Percentiles rank a stretch among this genome's conserved stretches.
phyloP scores from a whole-genome alignment of 1,139 yeast species.

The Magnusiomyces paraingens region DNA sequence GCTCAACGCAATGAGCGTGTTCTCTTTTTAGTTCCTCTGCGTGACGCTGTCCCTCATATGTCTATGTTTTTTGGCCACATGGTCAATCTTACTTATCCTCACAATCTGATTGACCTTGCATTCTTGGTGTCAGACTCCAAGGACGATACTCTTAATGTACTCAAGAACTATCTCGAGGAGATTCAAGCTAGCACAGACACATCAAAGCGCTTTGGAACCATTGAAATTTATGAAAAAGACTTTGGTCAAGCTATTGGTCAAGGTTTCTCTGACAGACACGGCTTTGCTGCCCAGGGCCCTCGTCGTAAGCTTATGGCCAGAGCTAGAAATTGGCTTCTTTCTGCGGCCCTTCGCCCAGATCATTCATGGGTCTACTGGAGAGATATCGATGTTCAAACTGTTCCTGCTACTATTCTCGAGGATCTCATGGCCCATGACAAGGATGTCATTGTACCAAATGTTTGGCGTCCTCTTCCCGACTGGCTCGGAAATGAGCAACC shows the following conservation, averaged over 20 bases:
- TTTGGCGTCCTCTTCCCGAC: slow-evolving; percentile 88
- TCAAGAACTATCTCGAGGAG: slow-evolving; percentile 40
- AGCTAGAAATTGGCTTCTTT: slow-evolving; percentile 63
- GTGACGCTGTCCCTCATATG: slow-evolving; percentile 64
- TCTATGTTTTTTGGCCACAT: slow-evolving; percentile 61
- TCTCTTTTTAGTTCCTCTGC: slow-evolving; percentile 57
- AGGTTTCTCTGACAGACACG: slow-evolving; percentile 78
- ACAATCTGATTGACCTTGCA: slow-evolving; percentile 56
- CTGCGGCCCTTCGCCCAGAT: slow-evolving; percentile 58
- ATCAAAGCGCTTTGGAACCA: slow-evolving; percentile 50
- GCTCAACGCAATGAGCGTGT: slow-evolving; percentile 50
- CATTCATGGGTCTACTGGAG: slow-evolving; percentile 80
- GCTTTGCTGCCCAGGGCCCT: slow-evolving; percentile 69
- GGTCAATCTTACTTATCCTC: slow-evolving; percentile 57
- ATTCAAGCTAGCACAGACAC: slow-evolving; percentile 52
- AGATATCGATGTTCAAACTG: slow-evolving; percentile 63
- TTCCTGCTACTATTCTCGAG: slow-evolving; percentile 54
- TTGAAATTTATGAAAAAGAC: slow-evolving; percentile 55
- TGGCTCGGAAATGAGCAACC: slow-evolving; percentile 89
- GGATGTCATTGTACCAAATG: slow-evolving; percentile 77
- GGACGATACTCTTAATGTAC: slow-evolving; percentile 55
- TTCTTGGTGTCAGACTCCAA: slow-evolving; percentile 60
- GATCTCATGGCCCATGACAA: slow-evolving; percentile 60
- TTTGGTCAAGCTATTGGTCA: slow-evolving; percentile 68
- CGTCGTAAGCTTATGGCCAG: slow-evolving; percentile 67